These are phyloP conservation scores for Aspergillus fischeri DNA, from an alignment of 2,329 filamentous ascomycete genomes.

Conservation along the genomic window DNA sequence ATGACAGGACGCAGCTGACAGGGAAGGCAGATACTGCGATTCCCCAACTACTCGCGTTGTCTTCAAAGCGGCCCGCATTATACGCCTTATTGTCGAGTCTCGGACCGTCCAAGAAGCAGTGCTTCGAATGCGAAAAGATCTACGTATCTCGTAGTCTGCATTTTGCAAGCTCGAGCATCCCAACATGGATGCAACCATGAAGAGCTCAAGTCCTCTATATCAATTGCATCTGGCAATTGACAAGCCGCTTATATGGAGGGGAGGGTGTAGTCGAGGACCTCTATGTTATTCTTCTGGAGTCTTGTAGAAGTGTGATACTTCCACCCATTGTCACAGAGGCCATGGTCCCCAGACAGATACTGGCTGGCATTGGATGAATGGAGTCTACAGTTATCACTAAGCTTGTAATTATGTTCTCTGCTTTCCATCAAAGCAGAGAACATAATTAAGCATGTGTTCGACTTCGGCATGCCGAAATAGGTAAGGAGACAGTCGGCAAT, in stretches of 20 bases:
- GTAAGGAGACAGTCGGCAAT: not conserved
- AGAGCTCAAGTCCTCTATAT: not conserved
- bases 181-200: not conserved
- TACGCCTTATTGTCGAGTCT: not conserved
- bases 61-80: too few species aligned
- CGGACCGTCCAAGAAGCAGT: too few species aligned
- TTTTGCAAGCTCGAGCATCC: not conserved
- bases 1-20: not conserved
- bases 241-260: not conserved
- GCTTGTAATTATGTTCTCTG: not conserved
- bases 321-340: not conserved
- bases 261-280: not conserved
- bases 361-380: not conserved
- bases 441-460: not conserved
- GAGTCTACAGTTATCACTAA: not conserved
- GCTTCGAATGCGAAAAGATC: too few species aligned
- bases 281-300: not conserved
- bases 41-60: not conserved
- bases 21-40: not conserved
- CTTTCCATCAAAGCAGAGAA: too few species aligned
- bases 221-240: not conserved
- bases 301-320: not conserved
- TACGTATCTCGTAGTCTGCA: not conserved
- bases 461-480: not conserved
- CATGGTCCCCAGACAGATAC: not conserved